phyloP scores from a whole-genome alignment of 1,139 yeast species.

The Dujonia santamariae region DNA sequence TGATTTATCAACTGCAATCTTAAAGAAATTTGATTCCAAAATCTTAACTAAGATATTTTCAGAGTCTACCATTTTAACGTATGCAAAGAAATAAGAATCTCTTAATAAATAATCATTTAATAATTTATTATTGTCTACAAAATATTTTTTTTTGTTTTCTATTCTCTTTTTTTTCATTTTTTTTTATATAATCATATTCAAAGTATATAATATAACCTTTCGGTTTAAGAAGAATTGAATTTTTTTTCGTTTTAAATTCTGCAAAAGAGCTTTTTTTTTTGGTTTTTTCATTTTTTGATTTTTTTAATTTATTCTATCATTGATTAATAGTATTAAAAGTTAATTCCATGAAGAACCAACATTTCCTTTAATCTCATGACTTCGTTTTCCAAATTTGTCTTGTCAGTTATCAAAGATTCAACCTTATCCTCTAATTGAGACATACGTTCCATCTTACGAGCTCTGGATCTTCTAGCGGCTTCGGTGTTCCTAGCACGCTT shows the following conservation, averaged over 20 bases:
- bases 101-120: background rate
- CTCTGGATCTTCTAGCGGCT: slow-evolving; percentile 95
- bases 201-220: background rate
- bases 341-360: slow-evolving; percentile 28
- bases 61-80: slow-evolving; percentile 23
- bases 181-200: slow-evolving; percentile 1
- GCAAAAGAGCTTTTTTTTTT: background rate
- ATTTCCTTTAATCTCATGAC: slow-evolving; percentile 52
- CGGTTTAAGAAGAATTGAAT: slow-evolving; percentile 5
- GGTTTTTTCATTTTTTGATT: background rate
- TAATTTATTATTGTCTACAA: background rate
- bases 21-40: slow-evolving; percentile 10
- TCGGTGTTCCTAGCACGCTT: slow-evolving; percentile 95
- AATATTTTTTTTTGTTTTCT: background rate
- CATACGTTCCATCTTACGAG: slow-evolving; percentile 89
- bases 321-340: slow-evolving; percentile 16
- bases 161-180: slow-evolving; percentile 1
- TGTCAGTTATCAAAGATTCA: slow-evolving; percentile 55
- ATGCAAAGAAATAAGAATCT: slow-evolving; percentile 29
- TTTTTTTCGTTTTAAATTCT: background rate
- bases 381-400: slow-evolving; percentile 56
- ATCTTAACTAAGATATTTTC: slow-evolving; percentile 20
- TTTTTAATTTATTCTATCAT: slow-evolving; percentile 1
- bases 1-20: slow-evolving; percentile 23
- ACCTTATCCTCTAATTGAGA: slow-evolving; percentile 76